These are phyloP conservation scores for Trichoderma arundinaceum DNA, from an alignment of 2,329 filamentous ascomycete genomes.

Conservation along the genomic window DNA sequence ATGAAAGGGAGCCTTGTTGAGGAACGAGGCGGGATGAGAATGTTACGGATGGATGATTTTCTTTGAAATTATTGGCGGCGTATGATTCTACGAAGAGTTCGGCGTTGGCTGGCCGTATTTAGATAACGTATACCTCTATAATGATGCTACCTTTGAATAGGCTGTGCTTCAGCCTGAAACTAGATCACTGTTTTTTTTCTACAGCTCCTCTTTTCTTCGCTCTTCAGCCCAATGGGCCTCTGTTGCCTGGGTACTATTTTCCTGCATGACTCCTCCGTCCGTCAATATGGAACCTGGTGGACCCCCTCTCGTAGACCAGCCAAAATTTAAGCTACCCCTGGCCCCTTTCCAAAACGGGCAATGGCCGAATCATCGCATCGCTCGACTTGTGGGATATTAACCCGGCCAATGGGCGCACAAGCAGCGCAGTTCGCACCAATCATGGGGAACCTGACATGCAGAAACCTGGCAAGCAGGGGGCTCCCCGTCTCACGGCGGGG, in stretches of 20 bases:
- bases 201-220: neutral
- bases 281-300: too few relatives aligned
- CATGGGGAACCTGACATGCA: neutral
- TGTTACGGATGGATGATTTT: neutral
- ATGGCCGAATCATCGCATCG: slow-evolving; percentile 5
- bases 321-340: slow-evolving; percentile 20
- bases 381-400: neutral
- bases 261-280: too few relatives aligned
- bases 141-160: neutral
- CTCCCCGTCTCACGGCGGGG: neutral
- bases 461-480: neutral
- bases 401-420: neutral
- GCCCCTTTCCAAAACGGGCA: slow-evolving; percentile 22
- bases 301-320: neutral
- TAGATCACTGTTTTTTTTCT: neutral
- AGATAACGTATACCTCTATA: slow-evolving; percentile 16
- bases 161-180: neutral
- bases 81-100: slow-evolving; percentile 26
- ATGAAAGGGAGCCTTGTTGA: neutral
- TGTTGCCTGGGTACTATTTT: too few relatives aligned
- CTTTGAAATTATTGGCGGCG: neutral
- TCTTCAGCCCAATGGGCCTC: slow-evolving; percentile 7
- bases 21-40: neutral
- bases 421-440: slow-evolving; percentile 11
- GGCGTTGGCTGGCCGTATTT: slow-evolving; percentile 16